Conservation (phyloP, 139 green algal genomes). For the Chlorella sorokiniana region DNA sequence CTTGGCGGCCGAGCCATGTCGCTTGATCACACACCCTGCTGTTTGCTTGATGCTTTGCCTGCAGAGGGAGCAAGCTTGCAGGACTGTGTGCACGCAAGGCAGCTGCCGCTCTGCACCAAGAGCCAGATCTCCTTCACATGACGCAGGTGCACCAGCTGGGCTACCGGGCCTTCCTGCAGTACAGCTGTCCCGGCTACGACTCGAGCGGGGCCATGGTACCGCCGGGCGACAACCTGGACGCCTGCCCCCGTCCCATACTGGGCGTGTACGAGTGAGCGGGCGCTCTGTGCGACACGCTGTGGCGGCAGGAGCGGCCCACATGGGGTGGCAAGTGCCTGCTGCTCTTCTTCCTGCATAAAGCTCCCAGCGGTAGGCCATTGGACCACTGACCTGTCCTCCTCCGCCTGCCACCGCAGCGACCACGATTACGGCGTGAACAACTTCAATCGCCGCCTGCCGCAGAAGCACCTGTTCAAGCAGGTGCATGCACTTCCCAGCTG, state of each 20-base stretch:
- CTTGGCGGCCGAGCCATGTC: too few relatives aligned
- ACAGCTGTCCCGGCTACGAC: slow-evolving; percentile 17
- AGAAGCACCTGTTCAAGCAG: slow-evolving; percentile 62
- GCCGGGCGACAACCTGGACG: slow-evolving; percentile 44
- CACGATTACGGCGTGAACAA: slow-evolving; percentile 69
- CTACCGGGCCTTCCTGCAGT: slow-evolving; percentile 38
- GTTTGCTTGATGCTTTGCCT: neutral
- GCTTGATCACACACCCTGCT: too few relatives aligned
- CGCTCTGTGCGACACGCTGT: too few relatives aligned
- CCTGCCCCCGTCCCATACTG: slow-evolving; percentile 63
- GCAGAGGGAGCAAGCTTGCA: neutral
- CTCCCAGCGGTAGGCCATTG: too few relatives aligned
- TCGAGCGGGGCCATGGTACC: slow-evolving; percentile 29
- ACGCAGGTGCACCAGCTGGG: slow-evolving; percentile 37
- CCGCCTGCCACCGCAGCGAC: slow-evolving; percentile 32
- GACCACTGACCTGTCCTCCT: too few relatives aligned
- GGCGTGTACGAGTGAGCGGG: slow-evolving; percentile 71
- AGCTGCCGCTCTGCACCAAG: too few relatives aligned
- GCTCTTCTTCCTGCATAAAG: too few relatives aligned
- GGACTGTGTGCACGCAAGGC: too few relatives aligned
- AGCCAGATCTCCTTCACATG: too few relatives aligned
- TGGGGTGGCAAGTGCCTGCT: too few relatives aligned
- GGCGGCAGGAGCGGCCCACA: too few relatives aligned
- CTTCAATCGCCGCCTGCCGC: slow-evolving; percentile 56
- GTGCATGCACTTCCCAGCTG: neutral